A percentile compares a stretch with the other conserved stretches of the same genome.
These are phyloP conservation scores for Myxozyma neglecta DNA, from an alignment of 805 yeast genomes.

Conservation along the genomic window DNA sequence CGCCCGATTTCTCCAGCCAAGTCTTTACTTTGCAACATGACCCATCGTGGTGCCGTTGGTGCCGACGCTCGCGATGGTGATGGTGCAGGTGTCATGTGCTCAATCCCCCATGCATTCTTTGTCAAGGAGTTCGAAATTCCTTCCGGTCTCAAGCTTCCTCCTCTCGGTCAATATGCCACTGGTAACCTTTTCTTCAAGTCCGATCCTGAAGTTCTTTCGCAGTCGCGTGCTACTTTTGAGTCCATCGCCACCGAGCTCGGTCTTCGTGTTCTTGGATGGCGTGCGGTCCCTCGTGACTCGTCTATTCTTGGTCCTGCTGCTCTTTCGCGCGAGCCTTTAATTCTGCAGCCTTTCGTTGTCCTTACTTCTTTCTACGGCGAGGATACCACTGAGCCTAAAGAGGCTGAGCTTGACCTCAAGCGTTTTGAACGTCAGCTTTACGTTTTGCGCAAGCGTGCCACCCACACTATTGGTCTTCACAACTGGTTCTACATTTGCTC, in stretches of 20 bases:
- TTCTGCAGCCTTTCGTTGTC: constrained; percentile 91
- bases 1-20: constrained; percentile 35
- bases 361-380: constrained; percentile 52
- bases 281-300: constrained; percentile 93
- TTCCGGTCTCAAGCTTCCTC: constrained; percentile 67
- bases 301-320: constrained; percentile 94
- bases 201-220: constrained; percentile 64
- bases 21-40: constrained; percentile 89
- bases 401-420: constrained; percentile 57
- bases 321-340: constrained; percentile 84
- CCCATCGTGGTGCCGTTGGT: constrained; percentile 98
- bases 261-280: constrained; percentile 87
- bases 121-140: constrained; percentile 76
- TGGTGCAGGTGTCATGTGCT: constrained; percentile 96
- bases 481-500: constrained; percentile 98
- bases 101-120: constrained; percentile 88
- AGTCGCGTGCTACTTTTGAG: constrained; percentile 76
- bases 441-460: constrained; percentile 82
- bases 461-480: constrained; percentile 88
- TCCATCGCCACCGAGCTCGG: constrained; percentile 74
- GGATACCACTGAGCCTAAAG: constrained; percentile 48
- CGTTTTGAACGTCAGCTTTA: constrained; percentile 80
- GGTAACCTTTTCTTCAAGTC: constrained; percentile 94
- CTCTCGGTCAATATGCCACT: constrained; percentile 84
- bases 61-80: constrained; percentile 96